Evolutionary conservation across 805 yeast genomes (phyloP).

Genomic region (Tetrapisispora pingtungensis): DNA sequence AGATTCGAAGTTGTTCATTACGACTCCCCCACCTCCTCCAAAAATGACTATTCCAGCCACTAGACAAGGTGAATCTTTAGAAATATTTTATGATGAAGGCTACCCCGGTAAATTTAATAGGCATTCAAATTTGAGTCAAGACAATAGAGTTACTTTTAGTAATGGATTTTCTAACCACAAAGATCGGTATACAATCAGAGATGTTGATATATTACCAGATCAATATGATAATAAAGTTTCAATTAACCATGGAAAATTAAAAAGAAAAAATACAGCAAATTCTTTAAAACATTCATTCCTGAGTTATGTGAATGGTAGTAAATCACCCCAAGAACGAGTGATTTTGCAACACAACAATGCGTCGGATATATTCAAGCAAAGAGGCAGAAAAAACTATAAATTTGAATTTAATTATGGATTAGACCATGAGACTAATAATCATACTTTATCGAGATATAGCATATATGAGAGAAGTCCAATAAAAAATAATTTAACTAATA

Average conservation of each 20-base stretch:
- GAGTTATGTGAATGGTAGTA: constrained; percentile 12
- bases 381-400: constrained; percentile 23
- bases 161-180: constrained; percentile 2
- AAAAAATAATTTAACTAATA: background rate
- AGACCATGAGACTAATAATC: background rate
- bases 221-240: constrained; percentile 5
- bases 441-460: background rate
- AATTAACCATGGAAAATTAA: constrained; percentile 3
- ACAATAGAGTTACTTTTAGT: constrained; percentile 2
- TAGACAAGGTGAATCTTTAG: constrained; percentile 67
- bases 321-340: constrained; percentile 7
- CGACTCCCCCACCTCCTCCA: constrained; percentile 50
- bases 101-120: background rate
- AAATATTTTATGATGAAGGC: constrained; percentile 40
- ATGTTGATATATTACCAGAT: constrained; percentile 16
- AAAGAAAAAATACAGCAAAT: constrained; percentile 8
- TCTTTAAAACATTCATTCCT: constrained; percentile 23
- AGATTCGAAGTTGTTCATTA: constrained; percentile 27
- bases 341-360: background rate
- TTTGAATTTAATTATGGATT: constrained; percentile 26
- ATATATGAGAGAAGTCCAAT: background rate
- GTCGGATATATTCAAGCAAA: constrained; percentile 12
- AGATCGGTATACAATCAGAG: constrained; percentile 22
- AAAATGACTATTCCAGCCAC: constrained; percentile 77
- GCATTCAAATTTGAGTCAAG: constrained; percentile 3